phyloP scores from a whole-genome alignment of 2,329 filamentous ascomycete species.

The Diaporthe citri region DNA sequence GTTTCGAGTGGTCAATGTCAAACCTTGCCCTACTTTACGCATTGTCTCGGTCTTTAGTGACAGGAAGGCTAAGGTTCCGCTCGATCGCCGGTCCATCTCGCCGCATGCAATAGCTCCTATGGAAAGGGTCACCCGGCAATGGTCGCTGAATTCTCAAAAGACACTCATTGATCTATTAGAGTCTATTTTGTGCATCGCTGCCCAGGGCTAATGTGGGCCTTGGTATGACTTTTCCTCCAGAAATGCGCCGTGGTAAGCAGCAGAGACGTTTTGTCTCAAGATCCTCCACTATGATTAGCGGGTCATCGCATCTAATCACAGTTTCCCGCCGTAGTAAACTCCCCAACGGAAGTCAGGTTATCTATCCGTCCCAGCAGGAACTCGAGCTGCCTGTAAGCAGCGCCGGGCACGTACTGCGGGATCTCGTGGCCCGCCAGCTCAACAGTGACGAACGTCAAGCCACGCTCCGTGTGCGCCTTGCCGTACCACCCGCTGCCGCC shows the following conservation, averaged over 20 bases:
- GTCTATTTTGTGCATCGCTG: not conserved
- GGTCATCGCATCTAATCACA: not conserved
- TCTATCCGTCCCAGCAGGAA: constrained; percentile 38
- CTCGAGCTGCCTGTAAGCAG: constrained; percentile 36
- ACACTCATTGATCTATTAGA: not conserved
- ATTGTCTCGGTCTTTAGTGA: not conserved
- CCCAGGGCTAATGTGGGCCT: too few species aligned
- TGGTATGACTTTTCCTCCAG: not conserved
- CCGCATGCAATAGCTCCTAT: too few species aligned
- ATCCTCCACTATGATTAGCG: too few species aligned
- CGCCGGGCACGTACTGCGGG: constrained; percentile 38
- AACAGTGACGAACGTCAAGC: constrained; percentile 33
- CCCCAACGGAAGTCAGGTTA: constrained; percentile 23
- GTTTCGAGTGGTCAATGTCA: not conserved
- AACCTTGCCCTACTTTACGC: too few species aligned
- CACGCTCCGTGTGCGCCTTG: constrained; percentile 36
- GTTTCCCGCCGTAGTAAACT: constrained; percentile 33
- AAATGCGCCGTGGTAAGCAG: not conserved
- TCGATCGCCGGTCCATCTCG: not conserved
- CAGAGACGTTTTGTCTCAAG: not conserved
- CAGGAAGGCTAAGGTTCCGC: not conserved
- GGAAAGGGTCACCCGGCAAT: fast-evolving
- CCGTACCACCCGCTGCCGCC: constrained; percentile 36
- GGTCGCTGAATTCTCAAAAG: fast-evolving
- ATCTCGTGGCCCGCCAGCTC: constrained; percentile 36